Conservation (phyloP, 1,284 basidiomycete species). For the Pyrrhoderma lamaoense region DNA sequence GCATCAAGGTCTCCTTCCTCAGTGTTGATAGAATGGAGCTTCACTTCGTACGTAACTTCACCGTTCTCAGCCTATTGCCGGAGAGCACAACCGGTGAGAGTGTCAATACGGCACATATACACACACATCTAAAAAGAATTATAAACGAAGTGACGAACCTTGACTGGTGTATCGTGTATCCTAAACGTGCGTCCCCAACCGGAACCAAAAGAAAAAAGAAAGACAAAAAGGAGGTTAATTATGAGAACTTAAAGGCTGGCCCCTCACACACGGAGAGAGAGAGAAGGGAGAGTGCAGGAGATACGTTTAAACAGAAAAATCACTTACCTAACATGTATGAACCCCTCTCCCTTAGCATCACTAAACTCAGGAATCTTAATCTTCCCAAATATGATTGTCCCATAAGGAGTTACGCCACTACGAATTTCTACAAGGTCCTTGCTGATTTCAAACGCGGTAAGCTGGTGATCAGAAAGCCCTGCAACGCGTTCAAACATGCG, state of each 20-base stretch:
- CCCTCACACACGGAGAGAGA: conserved; percentile 14
- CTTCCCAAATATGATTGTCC: conserved; percentile 69
- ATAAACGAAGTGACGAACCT: conserved; percentile 30
- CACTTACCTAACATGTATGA: conserved; percentile 62
- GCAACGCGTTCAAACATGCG: conserved; percentile 61
- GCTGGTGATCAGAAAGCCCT: conserved; percentile 43
- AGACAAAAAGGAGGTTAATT: no score
- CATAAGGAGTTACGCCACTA: conserved; percentile 46
- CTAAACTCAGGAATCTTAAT: conserved; percentile 60
- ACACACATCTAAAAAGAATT: background rate
- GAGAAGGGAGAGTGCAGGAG: no score
- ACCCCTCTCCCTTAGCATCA: conserved; percentile 55
- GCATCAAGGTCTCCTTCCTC: conserved; percentile 50
- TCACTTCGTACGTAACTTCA: conserved; percentile 57
- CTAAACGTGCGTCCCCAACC: conserved; percentile 26
- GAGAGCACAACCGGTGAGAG: conserved; percentile 51
- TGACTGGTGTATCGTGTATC: conserved; percentile 69
- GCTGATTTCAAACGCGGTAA: conserved; percentile 47
- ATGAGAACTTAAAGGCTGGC: conserved; percentile 13
- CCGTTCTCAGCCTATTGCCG: conserved; percentile 48
- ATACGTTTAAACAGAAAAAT: background rate
- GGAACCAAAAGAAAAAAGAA: background rate
- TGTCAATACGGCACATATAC: background rate
- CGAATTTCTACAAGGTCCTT: conserved; percentile 52
- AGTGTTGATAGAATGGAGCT: conserved; percentile 64